Conservation (phyloP, 805 yeast genomes). For the Diddensiella caesifluorescens region DNA sequence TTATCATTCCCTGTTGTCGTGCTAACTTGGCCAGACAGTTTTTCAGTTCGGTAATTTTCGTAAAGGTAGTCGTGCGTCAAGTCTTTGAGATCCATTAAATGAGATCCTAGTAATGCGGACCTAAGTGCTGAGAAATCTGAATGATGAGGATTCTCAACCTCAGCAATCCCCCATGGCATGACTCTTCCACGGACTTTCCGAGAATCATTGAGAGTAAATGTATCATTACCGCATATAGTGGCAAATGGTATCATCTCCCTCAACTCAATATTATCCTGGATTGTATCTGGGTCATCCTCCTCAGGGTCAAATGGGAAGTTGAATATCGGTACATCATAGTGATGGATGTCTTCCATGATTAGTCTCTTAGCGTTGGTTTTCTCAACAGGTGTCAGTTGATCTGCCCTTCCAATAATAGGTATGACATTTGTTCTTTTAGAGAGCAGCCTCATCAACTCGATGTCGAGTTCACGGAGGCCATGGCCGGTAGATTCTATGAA, state of each 20-base stretch:
- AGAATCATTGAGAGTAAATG: constrained; percentile 28
- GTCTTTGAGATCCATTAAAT: constrained; percentile 74
- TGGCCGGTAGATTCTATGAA: constrained; percentile 61
- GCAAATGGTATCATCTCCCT: constrained; percentile 55
- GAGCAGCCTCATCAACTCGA: constrained; percentile 62
- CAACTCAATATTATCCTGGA: constrained; percentile 34
- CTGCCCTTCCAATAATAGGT: constrained; percentile 79
- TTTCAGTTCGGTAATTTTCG: constrained; percentile 74
- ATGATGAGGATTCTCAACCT: constrained; percentile 33
- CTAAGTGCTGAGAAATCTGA: constrained; percentile 40
- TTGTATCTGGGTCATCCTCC: constrained; percentile 41
- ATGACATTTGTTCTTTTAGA: constrained; percentile 73
- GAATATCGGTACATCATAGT: constrained; percentile 58
- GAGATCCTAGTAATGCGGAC: constrained; percentile 67
- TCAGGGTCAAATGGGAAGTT: constrained; percentile 66
- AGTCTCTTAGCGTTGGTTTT: constrained; percentile 46
- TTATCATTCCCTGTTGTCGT: too few species aligned
- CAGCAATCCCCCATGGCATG: constrained; percentile 59
- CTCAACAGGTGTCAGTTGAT: constrained; percentile 67
- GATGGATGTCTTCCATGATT: constrained; percentile 51
- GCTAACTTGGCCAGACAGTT: constrained; percentile 41
- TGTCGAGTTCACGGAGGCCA: constrained; percentile 61
- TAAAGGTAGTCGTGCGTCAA: constrained; percentile 70
- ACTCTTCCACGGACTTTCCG: constrained; percentile 41
- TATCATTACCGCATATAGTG: constrained; percentile 47